Base-by-base conservation (phyloP, 805 yeast genomes). In the Yueomyces sp. region DNA sequence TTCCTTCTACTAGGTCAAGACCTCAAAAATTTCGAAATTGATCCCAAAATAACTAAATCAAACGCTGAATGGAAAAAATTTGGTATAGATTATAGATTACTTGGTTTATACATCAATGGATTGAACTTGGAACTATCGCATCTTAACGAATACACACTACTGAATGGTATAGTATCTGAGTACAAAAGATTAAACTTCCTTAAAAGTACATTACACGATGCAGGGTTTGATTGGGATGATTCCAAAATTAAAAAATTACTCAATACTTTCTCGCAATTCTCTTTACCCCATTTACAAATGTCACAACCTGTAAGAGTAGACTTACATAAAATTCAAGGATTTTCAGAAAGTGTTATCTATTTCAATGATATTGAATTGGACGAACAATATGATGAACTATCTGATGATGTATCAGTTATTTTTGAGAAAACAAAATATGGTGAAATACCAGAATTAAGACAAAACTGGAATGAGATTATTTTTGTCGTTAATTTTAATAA, bases 331-430 rank as follows among this genome's bases (percentile, higher is more conserved):
- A 50, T 55, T 34, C 52, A 52, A 12, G 54, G 57, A 4, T 52
- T 60, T 54, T 54, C 63, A 1, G 60, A 62, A 2, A 65, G 67
- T 0, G 72, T 87, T 5, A 68, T 82, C 1, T 87, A 77, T 65
- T 69, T 90, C 53, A 92, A 90, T 55, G 83, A 92, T 57, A 64
- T 90, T 4, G 94, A 79, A 50, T 55, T 48, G 0, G 95, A 85
- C 54, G 52, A 57, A 1, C 68, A 65, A 32, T 87, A 84, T 54
- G 52, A 59, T 1, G 57, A 63, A 6, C 72, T 71, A 53, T 55
- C 74, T 1, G 55, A 63, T 28, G 67, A 80, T 38, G 57, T 73
- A 9, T 59, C 64, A 6, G 68, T 64, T 0, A 81, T 81, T 53
- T 52, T 73, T 37, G 60, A 64, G n/a, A 58, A 62, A 31, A 56